Conservation (phyloP, 1,284 basidiomycete species). For the Boletellus sp. region DNA sequence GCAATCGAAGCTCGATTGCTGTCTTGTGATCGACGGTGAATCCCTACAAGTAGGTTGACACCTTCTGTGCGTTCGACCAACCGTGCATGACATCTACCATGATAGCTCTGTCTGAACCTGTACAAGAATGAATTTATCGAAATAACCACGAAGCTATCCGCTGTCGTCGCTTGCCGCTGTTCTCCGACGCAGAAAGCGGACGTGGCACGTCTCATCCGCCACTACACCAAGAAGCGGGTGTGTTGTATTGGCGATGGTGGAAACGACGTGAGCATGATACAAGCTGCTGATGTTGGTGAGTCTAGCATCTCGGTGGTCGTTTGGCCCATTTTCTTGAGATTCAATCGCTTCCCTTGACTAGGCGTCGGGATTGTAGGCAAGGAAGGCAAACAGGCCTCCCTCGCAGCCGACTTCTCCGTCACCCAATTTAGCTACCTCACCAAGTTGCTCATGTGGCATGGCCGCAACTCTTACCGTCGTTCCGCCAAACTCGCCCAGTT, state of each 20-base stretch:
- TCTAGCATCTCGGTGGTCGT: slow-evolving; percentile 16
- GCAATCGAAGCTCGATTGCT: slow-evolving; percentile 93
- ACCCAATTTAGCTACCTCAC: slow-evolving; percentile 95
- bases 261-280: slow-evolving; percentile 96
- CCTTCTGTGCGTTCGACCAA: background rate
- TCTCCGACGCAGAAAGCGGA: slow-evolving; percentile 99
- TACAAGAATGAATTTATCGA: slow-evolving; percentile 95
- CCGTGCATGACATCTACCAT: background rate
- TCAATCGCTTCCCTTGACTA: slow-evolving; percentile 28
- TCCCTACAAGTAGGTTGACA: slow-evolving; percentile 70
- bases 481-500: slow-evolving; percentile 98
- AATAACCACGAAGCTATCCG: slow-evolving; percentile 92
- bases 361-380: slow-evolving; percentile 98
- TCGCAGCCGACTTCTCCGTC: slow-evolving; percentile 97
- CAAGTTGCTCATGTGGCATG: slow-evolving; percentile 95
- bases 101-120: slow-evolving; percentile 80
- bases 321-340: background rate
- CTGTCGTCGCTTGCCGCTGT: slow-evolving; percentile 96
- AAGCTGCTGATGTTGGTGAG: slow-evolving; percentile 89
- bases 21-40: slow-evolving; percentile 98
- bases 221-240: slow-evolving; percentile 88
- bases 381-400: slow-evolving; percentile 96
- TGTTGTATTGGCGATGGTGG: slow-evolving; percentile 98
- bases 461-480: slow-evolving; percentile 96
- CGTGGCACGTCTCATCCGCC: slow-evolving; percentile 88